A percentile compares a stretch with the other conserved stretches of the same genome.
These are phyloP conservation scores for Scutellaria baicalensis DNA, from an alignment of 257 asterid species.

Conservation along the genomic window DNA sequence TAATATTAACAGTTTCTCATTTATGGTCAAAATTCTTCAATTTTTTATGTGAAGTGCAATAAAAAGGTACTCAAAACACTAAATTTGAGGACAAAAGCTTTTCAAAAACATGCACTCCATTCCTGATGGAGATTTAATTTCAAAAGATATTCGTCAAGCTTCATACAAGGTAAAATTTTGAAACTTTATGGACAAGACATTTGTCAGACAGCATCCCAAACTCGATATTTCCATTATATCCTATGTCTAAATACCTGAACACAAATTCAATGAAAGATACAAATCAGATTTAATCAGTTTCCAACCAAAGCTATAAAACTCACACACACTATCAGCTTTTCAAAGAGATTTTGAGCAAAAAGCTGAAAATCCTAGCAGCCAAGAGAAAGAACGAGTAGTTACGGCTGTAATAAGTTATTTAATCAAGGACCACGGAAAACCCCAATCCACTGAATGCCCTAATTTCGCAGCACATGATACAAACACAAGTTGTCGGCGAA, in stretches of 20 bases:
- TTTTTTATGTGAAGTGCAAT: not conserved
- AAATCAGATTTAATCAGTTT: not conserved
- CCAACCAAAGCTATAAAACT: not conserved
- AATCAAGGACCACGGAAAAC: not conserved
- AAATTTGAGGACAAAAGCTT: not conserved
- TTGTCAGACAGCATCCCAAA: not conserved
- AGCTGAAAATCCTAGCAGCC: not conserved
- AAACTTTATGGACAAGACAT: not conserved
- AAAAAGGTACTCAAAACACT: not conserved
- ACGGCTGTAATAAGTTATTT: not conserved
- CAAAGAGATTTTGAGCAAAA: not conserved
- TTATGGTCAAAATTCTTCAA: not conserved
- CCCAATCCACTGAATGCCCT: slow-evolving; percentile 14
- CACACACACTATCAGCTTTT: not conserved
- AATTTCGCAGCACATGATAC: not conserved
- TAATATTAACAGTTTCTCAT: not conserved
- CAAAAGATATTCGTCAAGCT: not conserved
- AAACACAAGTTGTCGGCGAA: not conserved
- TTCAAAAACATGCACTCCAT: not conserved
- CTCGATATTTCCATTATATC: not conserved
- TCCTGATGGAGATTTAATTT: not conserved
- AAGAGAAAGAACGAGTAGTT: not conserved
- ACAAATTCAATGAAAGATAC: slow-evolving; percentile 6
- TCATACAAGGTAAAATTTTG: not conserved
- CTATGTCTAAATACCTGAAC: not conserved